A percentile compares a stretch with the other conserved stretches of the same genome.
Evolutionary conservation across 2,329 filamentous ascomycete species (phyloP).

Genomic region (Exutisphaerella laricina): DNA sequence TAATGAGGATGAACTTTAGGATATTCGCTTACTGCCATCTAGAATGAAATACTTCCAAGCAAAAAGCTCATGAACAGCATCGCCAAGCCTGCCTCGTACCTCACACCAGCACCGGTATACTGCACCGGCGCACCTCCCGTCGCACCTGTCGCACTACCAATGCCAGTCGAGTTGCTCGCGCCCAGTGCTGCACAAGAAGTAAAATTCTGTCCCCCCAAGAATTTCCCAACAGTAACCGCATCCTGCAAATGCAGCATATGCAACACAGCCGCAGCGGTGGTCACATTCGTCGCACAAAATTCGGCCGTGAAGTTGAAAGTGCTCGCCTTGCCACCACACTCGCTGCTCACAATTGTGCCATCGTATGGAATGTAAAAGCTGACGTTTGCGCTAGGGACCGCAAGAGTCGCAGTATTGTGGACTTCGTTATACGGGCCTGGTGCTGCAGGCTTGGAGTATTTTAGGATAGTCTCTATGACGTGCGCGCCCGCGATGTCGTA

Average conservation of each 20-base stretch:
- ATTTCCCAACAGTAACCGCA: constrained; percentile 17
- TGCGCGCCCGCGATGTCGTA: constrained; percentile 17
- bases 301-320: constrained; percentile 16
- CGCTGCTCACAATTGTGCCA: constrained; percentile 10
- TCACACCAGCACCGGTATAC: not conserved
- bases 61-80: too few relatives aligned
- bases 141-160: constrained; percentile 7
- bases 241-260: constrained; percentile 16
- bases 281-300: constrained; percentile 21
- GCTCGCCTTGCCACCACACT: constrained; percentile 20
- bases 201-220: constrained; percentile 20
- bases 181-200: constrained; percentile 17
- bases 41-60: too few relatives aligned
- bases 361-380: constrained; percentile 16
- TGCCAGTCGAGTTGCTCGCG: constrained; percentile 9
- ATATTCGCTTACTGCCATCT: too few relatives aligned
- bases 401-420: constrained; percentile 19
- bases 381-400: constrained; percentile 9
- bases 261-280: constrained; percentile 5
- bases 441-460: constrained; percentile 15
- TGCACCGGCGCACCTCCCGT: not conserved
- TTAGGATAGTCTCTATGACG: constrained; percentile 18
- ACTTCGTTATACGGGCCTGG: constrained; percentile 18
- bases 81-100: not conserved
- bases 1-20: too few relatives aligned